Conservation (phyloP, 164 flowering plant species). For the Umbilicus rupestris region DNA sequence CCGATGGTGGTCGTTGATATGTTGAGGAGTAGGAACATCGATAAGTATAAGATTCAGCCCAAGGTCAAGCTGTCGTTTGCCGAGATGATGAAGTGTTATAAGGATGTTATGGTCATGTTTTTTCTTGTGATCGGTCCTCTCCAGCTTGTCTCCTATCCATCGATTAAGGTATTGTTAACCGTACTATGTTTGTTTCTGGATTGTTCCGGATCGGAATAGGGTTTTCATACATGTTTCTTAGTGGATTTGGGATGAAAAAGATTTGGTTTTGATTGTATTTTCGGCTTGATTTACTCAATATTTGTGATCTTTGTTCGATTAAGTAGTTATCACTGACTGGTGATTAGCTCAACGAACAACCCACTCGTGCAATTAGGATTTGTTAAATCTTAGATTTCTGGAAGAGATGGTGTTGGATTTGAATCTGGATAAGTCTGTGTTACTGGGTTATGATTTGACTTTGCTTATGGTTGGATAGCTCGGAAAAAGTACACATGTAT, state of each 20-base stretch:
- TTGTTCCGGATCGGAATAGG: neutral
- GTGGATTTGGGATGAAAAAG: neutral
- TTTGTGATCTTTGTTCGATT: neutral
- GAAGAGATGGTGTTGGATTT: neutral
- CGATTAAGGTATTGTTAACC: conserved; percentile 27
- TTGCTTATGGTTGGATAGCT: neutral
- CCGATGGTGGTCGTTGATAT: conserved; percentile 46
- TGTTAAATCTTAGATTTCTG: neutral
- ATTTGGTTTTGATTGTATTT: neutral
- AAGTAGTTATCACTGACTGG: neutral
- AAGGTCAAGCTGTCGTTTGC: conserved; percentile 33
- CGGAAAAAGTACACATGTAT: neutral
- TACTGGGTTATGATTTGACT: neutral
- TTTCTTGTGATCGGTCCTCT: conserved; percentile 66
- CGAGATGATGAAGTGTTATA: conserved; percentile 53
- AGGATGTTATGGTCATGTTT: conserved; percentile 53
- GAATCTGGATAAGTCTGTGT: neutral
- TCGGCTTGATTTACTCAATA: too few relatives aligned
- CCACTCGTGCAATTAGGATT: neutral
- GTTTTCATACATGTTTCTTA: neutral
- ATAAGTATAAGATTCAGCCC: conserved; percentile 69
- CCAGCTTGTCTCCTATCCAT: conserved; percentile 73
- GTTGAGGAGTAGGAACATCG: conserved; percentile 20
- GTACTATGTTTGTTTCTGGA: neutral
- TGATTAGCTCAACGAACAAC: too few relatives aligned